Base-by-base conservation (phyloP, 2,329 filamentous ascomycete species). In the Clonostachys chloroleuca region DNA sequence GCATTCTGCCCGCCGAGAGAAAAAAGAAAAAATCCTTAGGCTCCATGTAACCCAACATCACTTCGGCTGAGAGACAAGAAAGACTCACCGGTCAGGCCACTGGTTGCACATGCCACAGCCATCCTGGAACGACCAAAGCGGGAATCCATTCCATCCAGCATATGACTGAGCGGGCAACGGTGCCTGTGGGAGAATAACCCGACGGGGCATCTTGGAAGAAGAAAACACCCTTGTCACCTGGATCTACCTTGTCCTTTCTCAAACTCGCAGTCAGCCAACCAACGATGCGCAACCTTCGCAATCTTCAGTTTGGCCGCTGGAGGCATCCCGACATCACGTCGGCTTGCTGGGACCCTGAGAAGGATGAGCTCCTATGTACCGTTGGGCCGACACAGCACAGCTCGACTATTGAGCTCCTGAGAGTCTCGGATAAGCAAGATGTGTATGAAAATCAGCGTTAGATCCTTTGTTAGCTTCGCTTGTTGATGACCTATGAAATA, bases 201-300 rank as follows among this genome's bases (percentile, higher is more conserved):
- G 24, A 30, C 24, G 24, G 24, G 24, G 24, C 24, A 30, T 30
- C 24, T 30, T 8, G 24, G 24, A 30, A 20, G 24, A 33, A 43
- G 42, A 13, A 43, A 20, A n/a, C 37, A 42, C 12, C 13, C 40
- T 20, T 20, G 40, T 20, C 40, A 33, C 24, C 41, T 43, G 16
- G 40, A 42, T 30, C 24, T 30, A 30, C 24, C 24, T 30, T 30
- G 24, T 30, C 24, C 10, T 30, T 30, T 30, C 24, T 30, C 24
- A 30, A 30, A 30, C 24, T 30, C 24, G 36, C 17, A 40, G 14
- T 8, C n/a, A 24, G 18, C 16, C 18, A 34, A 24, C 16, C 46
- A 52, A 52, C 54, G 48, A 97, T 97, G 92, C 86, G 89, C 63
- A 97, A 96, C 67, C 78, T 97, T 57, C 86, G 83, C 68, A 91